Evolutionary conservation across 306 rosid species (phyloP).

Genomic region (Parietaria judaica): DNA sequence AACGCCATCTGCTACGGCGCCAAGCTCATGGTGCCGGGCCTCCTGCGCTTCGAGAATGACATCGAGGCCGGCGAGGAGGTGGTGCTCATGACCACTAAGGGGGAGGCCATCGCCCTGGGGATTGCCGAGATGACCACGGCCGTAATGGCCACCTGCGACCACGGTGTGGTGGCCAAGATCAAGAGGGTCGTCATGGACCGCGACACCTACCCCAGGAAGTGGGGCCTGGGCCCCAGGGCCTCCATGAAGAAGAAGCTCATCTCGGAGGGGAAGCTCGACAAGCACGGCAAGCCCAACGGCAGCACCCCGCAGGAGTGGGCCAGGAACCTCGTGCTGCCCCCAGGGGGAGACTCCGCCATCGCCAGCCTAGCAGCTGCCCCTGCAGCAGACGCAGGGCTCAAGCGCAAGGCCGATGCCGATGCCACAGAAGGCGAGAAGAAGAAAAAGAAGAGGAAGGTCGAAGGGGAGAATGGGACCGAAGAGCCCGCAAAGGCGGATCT

Average conservation of each 20-base stretch:
- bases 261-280: constrained; percentile 58
- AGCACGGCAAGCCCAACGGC: constrained; percentile 68
- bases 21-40: constrained; percentile 77
- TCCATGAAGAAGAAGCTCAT: constrained; percentile 71
- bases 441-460: constrained; percentile 43
- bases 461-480: constrained; percentile 22
- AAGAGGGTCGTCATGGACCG: constrained; percentile 91
- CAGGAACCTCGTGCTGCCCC: constrained; percentile 49
- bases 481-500: neutral
- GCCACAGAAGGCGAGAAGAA: constrained; percentile 20
- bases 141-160: constrained; percentile 85
- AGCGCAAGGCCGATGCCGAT: constrained; percentile 5
- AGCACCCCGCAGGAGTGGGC: constrained; percentile 64
- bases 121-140: constrained; percentile 88
- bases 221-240: constrained; percentile 83
- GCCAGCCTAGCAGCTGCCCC: constrained; percentile 49
- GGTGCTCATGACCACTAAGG: constrained; percentile 79
- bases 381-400: constrained; percentile 26
- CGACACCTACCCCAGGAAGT: constrained; percentile 78
- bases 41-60: constrained; percentile 73
- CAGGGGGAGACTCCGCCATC: constrained; percentile 53
- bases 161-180: constrained; percentile 75
- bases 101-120: constrained; percentile 77
- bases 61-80: constrained; percentile 74
- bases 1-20: constrained; percentile 89